phyloP scores from a whole-genome alignment of 352 stramenopile genomes.

The Phytophthora pistaciae region DNA sequence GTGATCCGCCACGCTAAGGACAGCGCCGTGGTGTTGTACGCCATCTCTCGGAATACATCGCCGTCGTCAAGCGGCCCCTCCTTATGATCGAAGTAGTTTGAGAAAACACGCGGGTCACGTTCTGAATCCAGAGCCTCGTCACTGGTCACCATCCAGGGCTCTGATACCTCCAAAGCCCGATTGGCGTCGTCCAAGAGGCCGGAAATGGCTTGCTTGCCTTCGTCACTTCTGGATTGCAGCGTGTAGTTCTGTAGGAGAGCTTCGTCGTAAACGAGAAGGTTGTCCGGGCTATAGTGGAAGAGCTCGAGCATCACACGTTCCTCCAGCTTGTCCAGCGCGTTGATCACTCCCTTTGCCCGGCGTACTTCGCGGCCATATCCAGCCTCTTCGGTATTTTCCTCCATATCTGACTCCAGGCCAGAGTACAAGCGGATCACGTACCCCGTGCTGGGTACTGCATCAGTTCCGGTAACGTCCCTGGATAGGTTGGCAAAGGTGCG shows the following conservation, averaged over 20 bases:
- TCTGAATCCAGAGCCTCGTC: conserved; percentile 31
- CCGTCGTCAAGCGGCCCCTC: conserved; percentile 21
- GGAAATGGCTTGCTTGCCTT: conserved; percentile 7
- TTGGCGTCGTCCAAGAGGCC: conserved; percentile 41
- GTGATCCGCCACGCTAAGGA: conserved; percentile 47
- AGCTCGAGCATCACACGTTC: conserved; percentile 51
- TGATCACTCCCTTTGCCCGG: conserved; percentile 55
- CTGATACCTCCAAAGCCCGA: conserved; percentile 26
- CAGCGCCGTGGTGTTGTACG: conserved; percentile 59
- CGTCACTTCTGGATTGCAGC: neutral
- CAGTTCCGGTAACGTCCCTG: conserved; percentile 36
- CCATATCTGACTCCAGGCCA: conserved; percentile 36
- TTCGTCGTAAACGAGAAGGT: conserved; percentile 47
- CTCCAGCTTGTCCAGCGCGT: conserved; percentile 47
- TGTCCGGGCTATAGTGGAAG: conserved; percentile 28
- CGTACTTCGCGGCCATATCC: conserved; percentile 57
- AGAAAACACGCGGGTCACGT: conserved; percentile 32
- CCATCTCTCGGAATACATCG: conserved; percentile 49
- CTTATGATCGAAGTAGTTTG: conserved; percentile 44
- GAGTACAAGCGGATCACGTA: conserved; percentile 64
- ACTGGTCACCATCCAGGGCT: conserved; percentile 36
- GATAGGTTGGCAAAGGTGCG: conserved; percentile 53
- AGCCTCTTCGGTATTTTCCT: conserved; percentile 30
- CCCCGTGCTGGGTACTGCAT: conserved; percentile 42
- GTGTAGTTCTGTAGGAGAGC: conserved; percentile 21